Base-by-base conservation (phyloP, 129 eudicot species). In the Lactuca sativa region DNA sequence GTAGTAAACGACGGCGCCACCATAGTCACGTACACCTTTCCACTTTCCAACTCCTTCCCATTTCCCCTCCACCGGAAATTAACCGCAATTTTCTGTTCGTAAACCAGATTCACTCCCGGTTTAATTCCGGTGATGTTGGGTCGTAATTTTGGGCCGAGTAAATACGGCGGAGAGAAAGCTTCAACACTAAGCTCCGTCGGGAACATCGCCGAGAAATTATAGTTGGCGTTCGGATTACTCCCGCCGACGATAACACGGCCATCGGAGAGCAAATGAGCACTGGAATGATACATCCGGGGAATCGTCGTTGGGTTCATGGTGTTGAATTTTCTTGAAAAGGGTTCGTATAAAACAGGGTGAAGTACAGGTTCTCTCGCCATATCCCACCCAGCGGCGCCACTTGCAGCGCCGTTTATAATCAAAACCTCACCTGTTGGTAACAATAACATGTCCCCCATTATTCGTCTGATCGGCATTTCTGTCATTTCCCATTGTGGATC, bases 361-460 rank as follows among this genome's bases (percentile, higher is more conserved):
- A 74, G 21, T 0, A 81, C 83, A 36, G 96, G 92, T 59, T 79
- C 78, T 33, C 89, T 64, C 7, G 76, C 89, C 0, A 49, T 5
- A 4, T 75, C 78, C 96, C 96, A 89, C 11, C 92, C 92, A 3
- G 89, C 92, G 4, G 89, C 80, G 4, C 96, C 96, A 44, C 67
- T 17, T 0, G 69, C 72, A 3, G 85, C 96, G 2, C 96, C 96
- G 12, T 89, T 89, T 1, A 89, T 76, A 8, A 89, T 86, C 64
- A 89, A 63, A 70, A 89, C 87, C 9, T 83, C 71, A 21, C 85
- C 96, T 0, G 80, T 81, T 0, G 91, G 96, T 54, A 89, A 49
- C 48, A 89, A 17, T 17, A 86, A 9, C 96, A 89, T 89, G 70
- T 89, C 96, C 16, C 96, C 92, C 96, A 89, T 89, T 61, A 81